phyloP scores from a whole-genome alignment of 2,329 filamentous ascomycete genomes.

The Penicillium sp. region DNA sequence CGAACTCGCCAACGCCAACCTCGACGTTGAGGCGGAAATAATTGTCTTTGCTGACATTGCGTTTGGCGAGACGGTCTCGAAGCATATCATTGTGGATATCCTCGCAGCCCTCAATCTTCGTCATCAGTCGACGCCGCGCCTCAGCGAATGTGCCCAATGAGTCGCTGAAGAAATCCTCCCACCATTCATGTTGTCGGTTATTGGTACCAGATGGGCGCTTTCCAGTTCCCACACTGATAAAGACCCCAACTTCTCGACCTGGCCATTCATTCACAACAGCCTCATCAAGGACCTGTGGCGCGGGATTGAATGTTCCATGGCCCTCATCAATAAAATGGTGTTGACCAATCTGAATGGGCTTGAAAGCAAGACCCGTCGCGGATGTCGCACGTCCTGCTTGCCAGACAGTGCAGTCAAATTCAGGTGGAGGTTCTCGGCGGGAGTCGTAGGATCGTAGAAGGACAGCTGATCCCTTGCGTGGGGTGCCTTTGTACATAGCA shows the following conservation, averaged over 20 bases:
- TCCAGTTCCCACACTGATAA: conserved; percentile 92
- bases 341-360: conserved; percentile 90
- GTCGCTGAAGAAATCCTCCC: conserved; percentile 75
- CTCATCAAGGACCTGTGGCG: conserved; percentile 82
- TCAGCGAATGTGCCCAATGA: conserved; percentile 85
- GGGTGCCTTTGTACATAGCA: conserved; percentile 82
- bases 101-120: conserved; percentile 95
- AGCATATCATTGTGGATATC: conserved; percentile 84
- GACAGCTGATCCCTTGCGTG: conserved; percentile 65
- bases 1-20: conserved; percentile 92
- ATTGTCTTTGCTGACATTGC: conserved; percentile 80
- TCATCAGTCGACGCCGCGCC: conserved; percentile 76
- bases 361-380: conserved; percentile 89
- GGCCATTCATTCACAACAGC: conserved; percentile 93
- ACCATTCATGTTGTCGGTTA: conserved; percentile 73
- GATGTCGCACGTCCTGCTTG: conserved; percentile 93
- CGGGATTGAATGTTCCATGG: conserved; percentile 85
- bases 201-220: conserved; percentile 74
- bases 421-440: conserved; percentile 81
- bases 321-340: conserved; percentile 94
- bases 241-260: conserved; percentile 85
- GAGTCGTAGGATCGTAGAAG: conserved; percentile 94
- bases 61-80: conserved; percentile 71
- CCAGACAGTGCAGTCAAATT: conserved; percentile 95
- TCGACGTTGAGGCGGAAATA: conserved; percentile 98